Conservation (phyloP, 176 grass and related monocot genomes). For the Cocos nucifera region DNA sequence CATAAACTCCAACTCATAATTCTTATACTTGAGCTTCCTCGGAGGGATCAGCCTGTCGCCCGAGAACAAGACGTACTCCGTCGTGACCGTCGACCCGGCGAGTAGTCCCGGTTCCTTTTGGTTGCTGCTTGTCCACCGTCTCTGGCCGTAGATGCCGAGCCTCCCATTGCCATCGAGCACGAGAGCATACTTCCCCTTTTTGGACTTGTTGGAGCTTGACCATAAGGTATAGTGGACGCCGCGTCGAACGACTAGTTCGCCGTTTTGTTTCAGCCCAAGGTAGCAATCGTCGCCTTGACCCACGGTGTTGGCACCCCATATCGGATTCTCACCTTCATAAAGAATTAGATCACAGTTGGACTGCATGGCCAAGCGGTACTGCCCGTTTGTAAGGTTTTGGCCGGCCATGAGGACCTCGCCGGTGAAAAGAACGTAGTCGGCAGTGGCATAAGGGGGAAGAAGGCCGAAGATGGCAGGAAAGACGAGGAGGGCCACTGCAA, state of each 20-base stretch:
- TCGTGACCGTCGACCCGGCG: background rate
- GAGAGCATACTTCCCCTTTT: slow-evolving; percentile 5
- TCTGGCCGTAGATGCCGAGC: slow-evolving; percentile 10
- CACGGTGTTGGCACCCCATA: slow-evolving; percentile 1
- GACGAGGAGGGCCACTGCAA: background rate
- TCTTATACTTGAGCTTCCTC: slow-evolving; percentile 6
- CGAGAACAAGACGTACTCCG: slow-evolving; percentile 3
- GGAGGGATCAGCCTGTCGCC: slow-evolving; percentile 1
- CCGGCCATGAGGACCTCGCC: slow-evolving; percentile 16
- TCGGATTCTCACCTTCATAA: background rate
- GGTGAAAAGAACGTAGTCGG: slow-evolving; percentile 10
- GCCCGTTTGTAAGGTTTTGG: slow-evolving; percentile 12
- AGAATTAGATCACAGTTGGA: slow-evolving; percentile 2
- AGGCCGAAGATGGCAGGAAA: background rate
- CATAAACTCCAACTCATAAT: background rate
- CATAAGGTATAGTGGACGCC: slow-evolving; percentile 3
- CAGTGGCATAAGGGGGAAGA: background rate
- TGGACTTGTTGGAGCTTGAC: slow-evolving; percentile 2
- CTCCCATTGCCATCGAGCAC: slow-evolving; percentile 1
- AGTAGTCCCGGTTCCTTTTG: background rate
- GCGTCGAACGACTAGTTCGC: slow-evolving; percentile 3
- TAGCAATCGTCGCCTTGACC: slow-evolving; percentile 1
- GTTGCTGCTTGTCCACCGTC: slow-evolving; percentile 8
- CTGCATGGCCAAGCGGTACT: slow-evolving; percentile 6
- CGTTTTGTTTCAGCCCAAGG: background rate